Percentiles rank a stretch among this genome's conserved stretches.
Conservation (phyloP, 2,329 filamentous ascomycete species). For the Penicillium sp. region DNA sequence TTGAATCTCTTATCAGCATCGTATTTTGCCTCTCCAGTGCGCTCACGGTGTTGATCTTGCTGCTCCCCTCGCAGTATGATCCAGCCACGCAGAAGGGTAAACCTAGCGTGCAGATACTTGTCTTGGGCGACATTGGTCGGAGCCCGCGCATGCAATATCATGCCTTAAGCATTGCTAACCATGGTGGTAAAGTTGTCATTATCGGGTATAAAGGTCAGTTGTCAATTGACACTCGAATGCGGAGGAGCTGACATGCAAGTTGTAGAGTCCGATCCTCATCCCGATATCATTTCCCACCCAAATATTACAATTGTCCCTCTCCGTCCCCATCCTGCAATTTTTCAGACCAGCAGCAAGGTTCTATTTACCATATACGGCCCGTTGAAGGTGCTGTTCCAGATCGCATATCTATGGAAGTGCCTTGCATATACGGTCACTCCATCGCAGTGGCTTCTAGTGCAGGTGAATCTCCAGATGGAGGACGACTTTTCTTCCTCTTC, state of each 20-base stretch:
- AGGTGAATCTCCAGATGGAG: conserved; percentile 45
- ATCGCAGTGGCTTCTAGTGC: conserved; percentile 78
- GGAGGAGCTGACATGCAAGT: conserved; percentile 5
- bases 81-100: conserved; percentile 28
- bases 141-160: conserved; percentile 99
- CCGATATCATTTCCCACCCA: conserved; percentile 65
- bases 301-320: conserved; percentile 68
- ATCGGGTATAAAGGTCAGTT: conserved; percentile 75
- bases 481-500: not conserved
- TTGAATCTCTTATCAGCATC: conserved; percentile 33
- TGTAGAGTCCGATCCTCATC: conserved; percentile 72
- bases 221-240: not conserved
- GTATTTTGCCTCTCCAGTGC: conserved; percentile 45
- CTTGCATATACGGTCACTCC: conserved; percentile 71
- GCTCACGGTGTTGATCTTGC: conserved; percentile 49
- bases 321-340: conserved; percentile 58
- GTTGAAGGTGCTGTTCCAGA: conserved; percentile 80
- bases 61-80: conserved; percentile 51
- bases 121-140: conserved; percentile 89
- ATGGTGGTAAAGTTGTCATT: conserved; percentile 73
- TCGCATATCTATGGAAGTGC: conserved; percentile 63
- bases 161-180: conserved; percentile 81
- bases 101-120: conserved; percentile 70
- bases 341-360: conserved; percentile 63
- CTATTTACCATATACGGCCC: conserved; percentile 75